Conservation (phyloP, 805 yeast genomes). For the Yamadazyma olivae region DNA sequence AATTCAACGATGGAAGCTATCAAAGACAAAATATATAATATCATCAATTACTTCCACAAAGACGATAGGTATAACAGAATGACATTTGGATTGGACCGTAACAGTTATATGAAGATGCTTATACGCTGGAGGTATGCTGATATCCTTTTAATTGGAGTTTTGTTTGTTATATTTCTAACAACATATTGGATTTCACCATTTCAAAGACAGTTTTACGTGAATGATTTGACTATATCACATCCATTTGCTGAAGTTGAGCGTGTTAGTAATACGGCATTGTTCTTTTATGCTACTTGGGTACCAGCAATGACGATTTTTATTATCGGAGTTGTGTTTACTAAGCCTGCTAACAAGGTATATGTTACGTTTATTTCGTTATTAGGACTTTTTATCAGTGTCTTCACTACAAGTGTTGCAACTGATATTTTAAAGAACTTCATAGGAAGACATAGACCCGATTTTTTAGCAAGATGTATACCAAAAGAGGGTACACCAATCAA, state of each 20-base stretch:
- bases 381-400: slow-evolving; percentile 62
- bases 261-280: slow-evolving; percentile 55
- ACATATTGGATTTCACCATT: slow-evolving; percentile 49
- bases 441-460: slow-evolving; percentile 92
- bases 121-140: slow-evolving; percentile 27
- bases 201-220: slow-evolving; percentile 71
- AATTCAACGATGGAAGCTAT: slow-evolving; percentile 10
- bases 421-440: slow-evolving; percentile 78
- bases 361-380: slow-evolving; percentile 61
- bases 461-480: slow-evolving; percentile 81
- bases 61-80: slow-evolving; percentile 22
- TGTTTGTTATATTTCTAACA: slow-evolving; percentile 20
- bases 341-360: slow-evolving; percentile 53
- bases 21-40: slow-evolving; percentile 11
- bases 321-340: slow-evolving; percentile 40
- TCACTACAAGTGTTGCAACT: slow-evolving; percentile 61
- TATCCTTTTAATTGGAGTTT: slow-evolving; percentile 15
- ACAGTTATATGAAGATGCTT: slow-evolving; percentile 11
- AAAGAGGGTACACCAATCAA: slow-evolving; percentile 51
- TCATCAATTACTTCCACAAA: slow-evolving; percentile 19
- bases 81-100: slow-evolving; percentile 23
- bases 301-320: slow-evolving; percentile 44
- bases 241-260: slow-evolving; percentile 77
- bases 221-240: slow-evolving; percentile 75
- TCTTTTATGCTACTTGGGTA: slow-evolving; percentile 49